Evolutionary conservation across 306 rosid genomes (phyloP).

Genomic region (Dryas alaskensis): DNA sequence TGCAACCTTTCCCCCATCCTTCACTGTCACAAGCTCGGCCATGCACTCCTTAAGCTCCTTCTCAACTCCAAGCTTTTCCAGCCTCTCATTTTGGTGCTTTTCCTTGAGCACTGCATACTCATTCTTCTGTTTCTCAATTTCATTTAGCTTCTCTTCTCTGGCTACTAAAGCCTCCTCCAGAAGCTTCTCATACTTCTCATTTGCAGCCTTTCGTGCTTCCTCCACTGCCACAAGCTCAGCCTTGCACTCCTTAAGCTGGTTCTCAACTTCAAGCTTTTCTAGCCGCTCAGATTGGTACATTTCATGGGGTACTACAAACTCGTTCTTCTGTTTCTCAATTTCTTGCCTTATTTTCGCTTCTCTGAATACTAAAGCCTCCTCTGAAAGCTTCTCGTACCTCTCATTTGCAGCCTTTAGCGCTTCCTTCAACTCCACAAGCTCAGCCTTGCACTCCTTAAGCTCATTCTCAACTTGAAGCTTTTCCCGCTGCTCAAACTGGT

Average conservation of each 20-base stretch:
- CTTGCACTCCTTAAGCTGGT: background rate
- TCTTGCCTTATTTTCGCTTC: conserved; percentile 18
- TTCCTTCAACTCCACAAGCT: conserved; percentile 6
- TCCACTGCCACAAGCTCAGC: background rate
- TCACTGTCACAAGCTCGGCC: background rate
- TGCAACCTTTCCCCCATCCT: background rate
- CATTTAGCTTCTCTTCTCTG: conserved; percentile 18
- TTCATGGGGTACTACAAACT: background rate
- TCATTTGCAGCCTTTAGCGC: background rate
- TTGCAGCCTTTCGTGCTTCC: background rate
- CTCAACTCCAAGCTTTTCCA: background rate
- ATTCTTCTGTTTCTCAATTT: conserved; percentile 13
- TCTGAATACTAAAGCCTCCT: conserved; percentile 2
- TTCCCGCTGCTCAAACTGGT: background rate
- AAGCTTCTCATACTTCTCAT: conserved; percentile 16
- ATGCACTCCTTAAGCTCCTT: background rate
- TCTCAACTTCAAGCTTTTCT: background rate
- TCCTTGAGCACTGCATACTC: conserved; percentile 5
- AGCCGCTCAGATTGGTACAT: background rate
- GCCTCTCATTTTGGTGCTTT: background rate
- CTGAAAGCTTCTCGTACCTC: conserved; percentile 7
- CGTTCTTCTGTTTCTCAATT: conserved; percentile 5
- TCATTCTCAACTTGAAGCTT: background rate
- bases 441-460: background rate
- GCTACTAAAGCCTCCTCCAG: conserved; percentile 21